Evolutionary conservation across 176 grass and related monocot species (phyloP).

Genomic region (Oryza glaberrima): DNA sequence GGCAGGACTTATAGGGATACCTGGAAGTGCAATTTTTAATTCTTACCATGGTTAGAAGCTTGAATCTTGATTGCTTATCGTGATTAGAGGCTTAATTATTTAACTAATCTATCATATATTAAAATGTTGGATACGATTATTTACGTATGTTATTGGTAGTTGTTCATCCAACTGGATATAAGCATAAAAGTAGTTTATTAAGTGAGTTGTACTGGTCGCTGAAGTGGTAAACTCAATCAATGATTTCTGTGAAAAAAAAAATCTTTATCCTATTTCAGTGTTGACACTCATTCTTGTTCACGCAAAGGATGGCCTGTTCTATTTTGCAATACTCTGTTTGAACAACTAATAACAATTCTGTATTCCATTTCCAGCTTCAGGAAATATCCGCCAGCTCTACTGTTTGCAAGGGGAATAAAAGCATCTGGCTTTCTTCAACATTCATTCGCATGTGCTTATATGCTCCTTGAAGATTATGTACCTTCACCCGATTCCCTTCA

Average conservation of each 20-base stretch:
- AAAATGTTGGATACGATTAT: conserved; percentile 2
- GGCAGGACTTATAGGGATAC: not conserved
- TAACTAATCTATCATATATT: not conserved
- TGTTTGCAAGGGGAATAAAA: conserved; percentile 65
- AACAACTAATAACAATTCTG: not conserved
- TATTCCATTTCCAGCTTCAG: conserved; percentile 66
- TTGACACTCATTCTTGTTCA: not conserved
- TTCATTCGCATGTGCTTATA: conserved; percentile 5
- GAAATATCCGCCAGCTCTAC: conserved; percentile 89
- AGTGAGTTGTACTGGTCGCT: conserved; percentile 20
- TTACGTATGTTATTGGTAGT: not conserved
- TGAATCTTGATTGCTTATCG: not conserved
- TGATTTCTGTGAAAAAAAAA: not conserved
- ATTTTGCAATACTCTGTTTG: conserved; percentile 11
- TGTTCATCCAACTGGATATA: not conserved
- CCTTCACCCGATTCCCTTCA: conserved; percentile 11
- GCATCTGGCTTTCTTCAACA: not conserved
- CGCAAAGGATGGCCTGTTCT: not conserved
- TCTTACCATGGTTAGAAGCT: conserved; percentile 7
- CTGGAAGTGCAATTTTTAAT: not conserved
- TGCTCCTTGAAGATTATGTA: conserved; percentile 24
- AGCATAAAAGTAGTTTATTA: not conserved
- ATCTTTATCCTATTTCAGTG: conserved; percentile 16
- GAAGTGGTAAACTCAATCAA: not conserved
- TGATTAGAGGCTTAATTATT: not conserved